A percentile compares a stretch with the other conserved stretches of the same genome.
phyloP scores from a whole-genome alignment of 805 yeast genomes.

The Wickerhamiella azymoides region DNA sequence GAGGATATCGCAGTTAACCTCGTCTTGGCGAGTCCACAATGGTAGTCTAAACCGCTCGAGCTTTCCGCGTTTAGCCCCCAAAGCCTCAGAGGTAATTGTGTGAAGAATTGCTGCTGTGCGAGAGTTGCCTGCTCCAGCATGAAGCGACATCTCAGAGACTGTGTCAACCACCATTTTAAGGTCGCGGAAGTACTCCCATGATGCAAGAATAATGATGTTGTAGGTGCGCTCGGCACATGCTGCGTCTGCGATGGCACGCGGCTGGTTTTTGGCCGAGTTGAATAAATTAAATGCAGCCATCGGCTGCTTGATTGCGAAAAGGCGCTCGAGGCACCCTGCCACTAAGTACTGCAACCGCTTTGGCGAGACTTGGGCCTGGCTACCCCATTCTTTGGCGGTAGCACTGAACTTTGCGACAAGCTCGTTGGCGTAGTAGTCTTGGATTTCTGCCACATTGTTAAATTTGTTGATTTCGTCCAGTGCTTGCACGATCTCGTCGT shows the following conservation, averaged over 20 bases:
- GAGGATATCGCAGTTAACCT: conserved; percentile 17
- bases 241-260: conserved; percentile 25
- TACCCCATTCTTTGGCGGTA: not conserved
- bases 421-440: conserved; percentile 15
- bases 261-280: conserved; percentile 24
- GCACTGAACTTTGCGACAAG: conserved; percentile 14
- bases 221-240: conserved; percentile 30
- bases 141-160: conserved; percentile 30
- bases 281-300: conserved; percentile 28
- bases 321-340: conserved; percentile 10
- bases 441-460: conserved; percentile 18
- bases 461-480: conserved; percentile 16
- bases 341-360: not conserved
- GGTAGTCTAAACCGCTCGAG: conserved; percentile 16
- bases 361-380: not conserved
- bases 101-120: conserved; percentile 24
- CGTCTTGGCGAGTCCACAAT: conserved; percentile 22
- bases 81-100: conserved; percentile 18
- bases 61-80: conserved; percentile 19
- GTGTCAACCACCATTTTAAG: conserved; percentile 25
- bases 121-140: conserved; percentile 28
- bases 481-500: conserved; percentile 11
- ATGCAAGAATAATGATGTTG: conserved; percentile 25
- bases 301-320: conserved; percentile 21
- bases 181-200: conserved; percentile 31